A percentile compares a stretch with the other conserved stretches of the same genome.
phyloP scores from a whole-genome alignment of 208 protist genomes.

The Leishmania arabica region DNA sequence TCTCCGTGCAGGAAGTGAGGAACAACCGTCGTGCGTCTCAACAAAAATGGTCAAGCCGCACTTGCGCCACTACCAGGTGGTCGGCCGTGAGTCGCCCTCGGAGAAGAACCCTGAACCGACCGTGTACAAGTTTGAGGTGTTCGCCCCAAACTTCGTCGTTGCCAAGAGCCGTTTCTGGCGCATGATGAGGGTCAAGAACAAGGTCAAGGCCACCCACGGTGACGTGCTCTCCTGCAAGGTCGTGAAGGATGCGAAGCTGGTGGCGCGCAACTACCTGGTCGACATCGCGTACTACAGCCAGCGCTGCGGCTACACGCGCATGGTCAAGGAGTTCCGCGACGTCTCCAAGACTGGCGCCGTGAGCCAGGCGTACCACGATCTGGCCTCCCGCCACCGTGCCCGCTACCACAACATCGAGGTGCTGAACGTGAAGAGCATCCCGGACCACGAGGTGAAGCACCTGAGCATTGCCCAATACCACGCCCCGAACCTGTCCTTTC shows the following conservation, averaged over 20 bases:
- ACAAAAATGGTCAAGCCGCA: constrained; percentile 76
- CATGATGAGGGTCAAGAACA: constrained; percentile 97
- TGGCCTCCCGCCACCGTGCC: constrained; percentile 97
- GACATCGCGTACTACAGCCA: constrained; percentile 99
- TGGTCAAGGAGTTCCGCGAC: constrained; percentile 99
- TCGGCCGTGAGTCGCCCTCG: constrained; percentile 94
- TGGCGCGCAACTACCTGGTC: constrained; percentile 99
- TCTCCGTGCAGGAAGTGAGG: neutral
- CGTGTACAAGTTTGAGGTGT: constrained; percentile 99
- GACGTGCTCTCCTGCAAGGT: constrained; percentile 95
- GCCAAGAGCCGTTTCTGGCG: constrained; percentile 99
- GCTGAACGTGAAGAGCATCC: constrained; percentile 93
- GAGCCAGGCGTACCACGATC: constrained; percentile 97
- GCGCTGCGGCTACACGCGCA: constrained; percentile 98
- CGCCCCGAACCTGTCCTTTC: constrained; percentile 94
- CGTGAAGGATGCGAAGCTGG: constrained; percentile 96
- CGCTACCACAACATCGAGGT: constrained; percentile 97
- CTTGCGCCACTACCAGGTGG: constrained; percentile 94
- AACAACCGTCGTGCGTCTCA: constrained; percentile 5
- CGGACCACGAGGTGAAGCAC: constrained; percentile 80
- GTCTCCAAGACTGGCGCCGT: constrained; percentile 95
- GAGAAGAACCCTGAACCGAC: constrained; percentile 92
- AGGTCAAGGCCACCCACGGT: constrained; percentile 98
- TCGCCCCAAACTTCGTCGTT: constrained; percentile 98
- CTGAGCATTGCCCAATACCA: constrained; percentile 94